Conservation (phyloP, 2,329 filamentous ascomycete genomes). For the Penicillium aurantiogriseum region DNA sequence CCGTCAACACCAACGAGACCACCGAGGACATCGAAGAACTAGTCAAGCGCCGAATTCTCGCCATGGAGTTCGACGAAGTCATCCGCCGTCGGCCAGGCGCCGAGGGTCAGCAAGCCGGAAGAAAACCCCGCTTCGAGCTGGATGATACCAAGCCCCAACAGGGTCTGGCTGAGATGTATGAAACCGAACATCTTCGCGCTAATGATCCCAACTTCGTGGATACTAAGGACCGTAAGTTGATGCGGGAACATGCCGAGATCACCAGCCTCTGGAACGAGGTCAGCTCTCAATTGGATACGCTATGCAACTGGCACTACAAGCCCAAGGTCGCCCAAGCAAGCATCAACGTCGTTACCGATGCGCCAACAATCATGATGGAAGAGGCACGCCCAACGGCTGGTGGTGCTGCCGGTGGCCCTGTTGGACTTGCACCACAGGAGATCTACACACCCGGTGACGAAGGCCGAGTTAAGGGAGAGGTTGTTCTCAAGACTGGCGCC, state of each 20-base stretch:
- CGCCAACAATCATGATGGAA: conserved; percentile 91
- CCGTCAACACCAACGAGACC: conserved; percentile 87
- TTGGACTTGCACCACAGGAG: conserved; percentile 88
- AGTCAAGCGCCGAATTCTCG: conserved; percentile 88
- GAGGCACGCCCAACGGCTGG: conserved; percentile 85
- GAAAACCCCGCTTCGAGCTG: conserved; percentile 73
- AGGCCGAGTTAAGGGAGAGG: conserved; percentile 62
- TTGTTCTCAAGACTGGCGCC: conserved; percentile 73
- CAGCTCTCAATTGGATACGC: conserved; percentile 75
- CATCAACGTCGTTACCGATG: conserved; percentile 83
- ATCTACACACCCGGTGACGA: conserved; percentile 79
- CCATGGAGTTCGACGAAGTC: conserved; percentile 89
- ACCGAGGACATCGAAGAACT: conserved; percentile 89
- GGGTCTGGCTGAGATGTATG: conserved; percentile 87
- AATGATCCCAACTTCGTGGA: conserved; percentile 79
- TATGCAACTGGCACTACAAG: conserved; percentile 94
- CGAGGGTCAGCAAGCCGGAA: conserved; percentile 60
- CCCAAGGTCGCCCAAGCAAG: conserved; percentile 79
- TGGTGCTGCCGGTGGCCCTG: conserved; percentile 57
- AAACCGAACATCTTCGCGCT: conserved; percentile 80
- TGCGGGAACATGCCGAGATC: conserved; percentile 79
- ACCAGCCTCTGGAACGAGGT: conserved; percentile 79
- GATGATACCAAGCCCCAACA: conserved; percentile 86
- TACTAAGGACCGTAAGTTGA: conserved; percentile 76
- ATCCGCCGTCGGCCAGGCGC: conserved; percentile 76